Base-by-base conservation (phyloP, 441 rosid species). In the Pelargonium australe region DNA sequence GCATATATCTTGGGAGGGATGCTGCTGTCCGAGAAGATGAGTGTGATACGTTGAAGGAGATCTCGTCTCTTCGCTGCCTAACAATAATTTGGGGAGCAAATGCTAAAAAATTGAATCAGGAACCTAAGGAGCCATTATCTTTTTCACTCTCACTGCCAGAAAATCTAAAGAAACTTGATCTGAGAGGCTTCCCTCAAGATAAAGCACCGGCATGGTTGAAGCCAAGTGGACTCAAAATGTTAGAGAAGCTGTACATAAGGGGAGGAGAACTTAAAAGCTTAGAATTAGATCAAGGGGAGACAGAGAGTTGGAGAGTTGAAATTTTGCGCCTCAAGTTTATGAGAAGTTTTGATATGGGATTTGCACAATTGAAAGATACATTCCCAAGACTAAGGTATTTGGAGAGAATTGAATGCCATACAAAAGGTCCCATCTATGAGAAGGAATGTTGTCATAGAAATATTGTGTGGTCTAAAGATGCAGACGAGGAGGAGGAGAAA, bases 1-100 rank as follows among this genome's bases (percentile, higher is more conserved):
- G 72, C 13, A 69, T 69, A 6, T 58, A 69, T 14, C 61, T 69
- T 10, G 72, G 65, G 17, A 61, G 65, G 10, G 72, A 61, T 19
- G 66, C 65, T 34, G 58, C n/a, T n/a, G 43, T 60, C 12, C 3
- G 1, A 10, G 12, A 3, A 23, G 2, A 6, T 2, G 65, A 68
- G 1, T 37, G 44, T 11, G 20, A 12, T 10, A n/a, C 19, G 19
- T 43, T 69, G 43, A 60, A n/a, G 41, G 49, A 60, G 1, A 6
- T 69, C 12, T n/a, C 2, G 13, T 60, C 55, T 43, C 72, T 69
- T 43, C 9, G 49, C 49, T 60, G 37, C 64, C 72, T 69, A 12
- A 19, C 53, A 19, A 58, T 69, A 37, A 57, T 65, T 0, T 69
- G 72, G 72, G 72, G 66, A 20, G 16, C 51, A 4, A 17, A 4